Percentiles rank a stretch among this genome's conserved stretches.
Evolutionary conservation across 495 filamentous ascomycete species (phyloP).

Genomic region (Staphylotrichum tortipilum): DNA sequence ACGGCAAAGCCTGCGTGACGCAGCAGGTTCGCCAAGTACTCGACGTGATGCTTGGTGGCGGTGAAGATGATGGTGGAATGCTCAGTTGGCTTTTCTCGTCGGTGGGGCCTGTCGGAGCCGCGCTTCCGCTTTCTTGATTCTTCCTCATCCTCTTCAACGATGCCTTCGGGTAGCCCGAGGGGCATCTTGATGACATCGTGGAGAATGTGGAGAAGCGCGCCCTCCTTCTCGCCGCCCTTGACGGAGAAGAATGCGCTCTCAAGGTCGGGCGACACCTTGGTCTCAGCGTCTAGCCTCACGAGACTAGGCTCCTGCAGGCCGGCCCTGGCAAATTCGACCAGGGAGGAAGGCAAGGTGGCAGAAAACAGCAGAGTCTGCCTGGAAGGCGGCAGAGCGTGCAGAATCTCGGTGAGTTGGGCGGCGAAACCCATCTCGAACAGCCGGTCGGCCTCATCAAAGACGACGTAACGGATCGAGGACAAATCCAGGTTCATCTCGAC

Average conservation of each 20-base stretch:
- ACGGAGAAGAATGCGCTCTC: slow-evolving; percentile 90
- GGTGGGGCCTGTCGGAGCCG: slow-evolving; percentile 39
- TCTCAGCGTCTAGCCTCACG: slow-evolving; percentile 83
- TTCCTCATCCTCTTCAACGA: slow-evolving; percentile 37
- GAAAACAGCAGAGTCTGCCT: slow-evolving; percentile 92
- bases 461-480: slow-evolving; percentile 77
- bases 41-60: slow-evolving; percentile 96
- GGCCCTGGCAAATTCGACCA: slow-evolving; percentile 92
- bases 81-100: slow-evolving; percentile 50
- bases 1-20: slow-evolving; percentile 69
- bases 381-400: slow-evolving; percentile 72
- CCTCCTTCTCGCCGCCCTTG: slow-evolving; percentile 88
- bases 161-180: slow-evolving; percentile 54
- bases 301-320: slow-evolving; percentile 83
- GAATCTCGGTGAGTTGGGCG: slow-evolving; percentile 83
- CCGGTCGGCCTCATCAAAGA: slow-evolving; percentile 95
- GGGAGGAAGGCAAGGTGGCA: slow-evolving; percentile 81
- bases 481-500: slow-evolving; percentile 91
- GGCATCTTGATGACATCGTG: slow-evolving; percentile 92
- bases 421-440: slow-evolving; percentile 98
- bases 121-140: slow-evolving; percentile 63
- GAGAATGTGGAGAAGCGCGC: slow-evolving; percentile 77
- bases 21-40: slow-evolving; percentile 74
- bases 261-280: slow-evolving; percentile 89
- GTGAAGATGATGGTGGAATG: slow-evolving; percentile 91